Conservation (phyloP, 2,329 filamentous ascomycete genomes). For the Aureobasidium musti region DNA sequence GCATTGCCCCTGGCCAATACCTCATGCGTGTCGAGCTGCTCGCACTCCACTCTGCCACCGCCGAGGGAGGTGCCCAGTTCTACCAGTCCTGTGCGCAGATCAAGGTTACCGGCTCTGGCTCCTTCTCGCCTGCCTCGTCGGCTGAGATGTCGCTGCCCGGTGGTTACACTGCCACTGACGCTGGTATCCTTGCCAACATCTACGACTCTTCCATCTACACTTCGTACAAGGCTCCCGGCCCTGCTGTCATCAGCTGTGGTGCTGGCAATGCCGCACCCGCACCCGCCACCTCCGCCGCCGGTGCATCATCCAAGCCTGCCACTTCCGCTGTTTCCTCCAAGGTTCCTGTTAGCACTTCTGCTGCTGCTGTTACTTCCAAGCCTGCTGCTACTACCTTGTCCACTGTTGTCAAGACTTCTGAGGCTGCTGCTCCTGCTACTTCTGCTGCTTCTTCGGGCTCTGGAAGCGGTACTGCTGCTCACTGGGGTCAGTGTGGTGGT, state of each 20-base stretch:
- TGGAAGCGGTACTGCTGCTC: constrained; percentile 27
- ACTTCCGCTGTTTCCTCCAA: constrained; percentile 31
- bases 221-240: constrained; percentile 48
- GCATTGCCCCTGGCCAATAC: constrained; percentile 57
- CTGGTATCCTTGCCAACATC: constrained; percentile 34
- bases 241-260: constrained; percentile 41
- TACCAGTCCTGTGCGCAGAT: constrained; percentile 43
- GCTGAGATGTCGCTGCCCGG: constrained; percentile 31
- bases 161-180: constrained; percentile 31
- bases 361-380: constrained; percentile 6
- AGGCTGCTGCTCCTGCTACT: constrained; percentile 1
- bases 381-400: constrained; percentile 18
- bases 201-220: constrained; percentile 36
- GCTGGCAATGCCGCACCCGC: constrained; percentile 26
- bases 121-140: not conserved
- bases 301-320: constrained; percentile 13
- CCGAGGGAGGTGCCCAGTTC: constrained; percentile 47
- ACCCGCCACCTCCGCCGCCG: not conserved
- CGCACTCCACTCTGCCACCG: constrained; percentile 56
- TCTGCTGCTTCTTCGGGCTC: constrained; percentile 20
- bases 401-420: constrained; percentile 14
- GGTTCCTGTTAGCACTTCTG: constrained; percentile 17
- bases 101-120: constrained; percentile 32
- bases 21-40: constrained; percentile 58
- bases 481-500: constrained; percentile 42